Base-by-base conservation (phyloP, 768 basidiomycete species). In the Tricholoma flavovirens region DNA sequence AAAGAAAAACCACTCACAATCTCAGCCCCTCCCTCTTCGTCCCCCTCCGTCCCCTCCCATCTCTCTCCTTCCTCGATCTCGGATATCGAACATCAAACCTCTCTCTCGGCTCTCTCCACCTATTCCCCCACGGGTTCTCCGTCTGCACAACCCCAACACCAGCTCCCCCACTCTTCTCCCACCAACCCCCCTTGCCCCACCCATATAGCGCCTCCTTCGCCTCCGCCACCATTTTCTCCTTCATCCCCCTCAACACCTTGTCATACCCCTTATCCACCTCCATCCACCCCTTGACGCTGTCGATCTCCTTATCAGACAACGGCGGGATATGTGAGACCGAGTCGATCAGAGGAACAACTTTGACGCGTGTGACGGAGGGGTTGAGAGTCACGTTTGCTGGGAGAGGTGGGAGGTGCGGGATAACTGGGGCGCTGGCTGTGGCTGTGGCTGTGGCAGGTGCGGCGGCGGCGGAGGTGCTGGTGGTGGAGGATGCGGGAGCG, bases 21-120 rank as follows among this genome's bases (percentile, higher is more conserved):
- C 77, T 83, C 64, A 92, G 69, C 19, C 88, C 88, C 66, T 90
- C 87, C 50, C 87, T 75, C 64, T 74, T 80, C 19, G 45, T 80
- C 78, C 11, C 72, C 70, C 67, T 83, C 84, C 65, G 75, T 77
- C 60, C 77, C 56, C 57, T 48, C 59, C 73, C 63, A 75, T 72
- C 32, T 75, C 75, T 67, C 60, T 80, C 75, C 67, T 71, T 73
- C 62, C 67, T 61, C 54, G 60, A 60, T 64, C 71, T 60, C 43
- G 77, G 72, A 73, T 79, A 75, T 54, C 71, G 65, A n/a, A 80
- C 77, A 56, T 83, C 80, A 64, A 90, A 83, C 48, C 66, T 67
- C 62, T 79, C 76, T 59, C 75, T 73, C 53, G 70, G 73, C 58
- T 73, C 69, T 54, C 76, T 64, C 68, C 71, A 74, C 60, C 74